These are phyloP conservation scores for Parafenestella ontariensis DNA, from an alignment of 2,329 filamentous ascomycete genomes.

Conservation along the genomic window DNA sequence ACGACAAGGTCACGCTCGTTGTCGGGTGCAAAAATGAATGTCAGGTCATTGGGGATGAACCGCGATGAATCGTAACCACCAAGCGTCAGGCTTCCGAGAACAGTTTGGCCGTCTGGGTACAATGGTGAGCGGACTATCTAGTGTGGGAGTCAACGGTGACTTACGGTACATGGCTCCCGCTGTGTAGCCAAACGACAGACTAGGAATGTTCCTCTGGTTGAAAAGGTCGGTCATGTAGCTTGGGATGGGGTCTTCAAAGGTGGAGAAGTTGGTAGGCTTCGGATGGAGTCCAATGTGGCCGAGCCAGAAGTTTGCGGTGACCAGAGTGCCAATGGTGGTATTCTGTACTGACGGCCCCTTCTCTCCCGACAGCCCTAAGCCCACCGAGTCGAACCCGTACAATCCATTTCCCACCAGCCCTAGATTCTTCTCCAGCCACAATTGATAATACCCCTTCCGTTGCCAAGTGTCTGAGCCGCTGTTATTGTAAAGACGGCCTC, in stretches of 20 bases:
- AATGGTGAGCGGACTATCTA: constrained; percentile 10
- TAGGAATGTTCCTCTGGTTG: constrained; percentile 66
- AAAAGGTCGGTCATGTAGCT: constrained; percentile 63
- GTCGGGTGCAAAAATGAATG: constrained; percentile 64
- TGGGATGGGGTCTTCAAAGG: constrained; percentile 60
- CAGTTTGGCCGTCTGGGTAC: constrained; percentile 40
- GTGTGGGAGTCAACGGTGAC: constrained; percentile 27
- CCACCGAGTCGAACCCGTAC: constrained; percentile 64
- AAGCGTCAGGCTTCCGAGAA: constrained; percentile 63
- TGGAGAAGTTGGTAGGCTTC: constrained; percentile 60
- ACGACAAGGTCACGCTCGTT: constrained; percentile 67
- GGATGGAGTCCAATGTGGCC: constrained; percentile 58
- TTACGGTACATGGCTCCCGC: constrained; percentile 76
- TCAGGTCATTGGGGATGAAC: constrained; percentile 66
- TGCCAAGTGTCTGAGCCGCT: constrained; percentile 65
- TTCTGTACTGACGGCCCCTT: constrained; percentile 52
- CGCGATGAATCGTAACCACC: constrained; percentile 73
- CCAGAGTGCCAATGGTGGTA: constrained; percentile 51
- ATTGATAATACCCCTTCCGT: constrained; percentile 64
- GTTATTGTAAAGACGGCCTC: constrained; percentile 67
- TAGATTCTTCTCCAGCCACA: constrained; percentile 65
- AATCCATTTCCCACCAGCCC: constrained; percentile 67
- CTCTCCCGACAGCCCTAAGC: constrained; percentile 49
- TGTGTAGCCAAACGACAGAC: constrained; percentile 77
- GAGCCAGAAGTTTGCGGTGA: constrained; percentile 52